Evolutionary conservation across 163 green algal genomes (phyloP), one percentile per base, ranked within the genome.

Genomic region (Scenedesmus sp.): DNA sequence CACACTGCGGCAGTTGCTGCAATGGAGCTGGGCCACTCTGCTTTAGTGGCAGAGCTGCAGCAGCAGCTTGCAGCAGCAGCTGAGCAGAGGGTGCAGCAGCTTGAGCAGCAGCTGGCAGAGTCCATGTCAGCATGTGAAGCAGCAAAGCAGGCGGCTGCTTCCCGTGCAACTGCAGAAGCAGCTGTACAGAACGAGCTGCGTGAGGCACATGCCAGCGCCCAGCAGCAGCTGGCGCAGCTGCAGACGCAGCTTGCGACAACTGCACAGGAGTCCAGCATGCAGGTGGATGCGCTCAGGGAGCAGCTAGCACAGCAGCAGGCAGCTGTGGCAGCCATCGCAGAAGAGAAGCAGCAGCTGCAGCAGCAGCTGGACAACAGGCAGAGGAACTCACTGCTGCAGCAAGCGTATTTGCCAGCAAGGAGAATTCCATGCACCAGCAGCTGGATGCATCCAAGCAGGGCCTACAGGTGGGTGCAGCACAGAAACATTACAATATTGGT

Each of bases 321-420:
- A 26, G 5, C 51, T 53, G 51, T 59, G 40, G 40, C 59, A 42
- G 56, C 56, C 42, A 59, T 59, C 65, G 40, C 9, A 5, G 40
- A 6, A 44, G 83, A 81, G 30, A 88, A 88, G 26, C 37, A 81
- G 35, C 83, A 80, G 59, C 83, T 88, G 59, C 56, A 88, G 83
- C 22, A 80, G 30, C 20, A 59, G 37, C 20, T 65, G 33, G 83
- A 43, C 37, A 68, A 0, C 35, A 12, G 53, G 49, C 79, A 85
- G 42, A 9, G 3, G 79, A 85, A 15, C 79, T 85, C 6, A 26
- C 79, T 85, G 44, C 49, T 49, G 81, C 81, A 70, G 59, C 81
- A 10, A 59, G 12, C 20, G n/a, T 49, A 20, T 86, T 44, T 24
- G 15, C 79, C 37, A 59, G 30, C 44, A 86, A 72, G 30, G 81